A percentile compares a stretch with the other conserved stretches of the same genome.
Conservation (phyloP, 345 rosid genomes). For the Boechera retrofracta region DNA sequence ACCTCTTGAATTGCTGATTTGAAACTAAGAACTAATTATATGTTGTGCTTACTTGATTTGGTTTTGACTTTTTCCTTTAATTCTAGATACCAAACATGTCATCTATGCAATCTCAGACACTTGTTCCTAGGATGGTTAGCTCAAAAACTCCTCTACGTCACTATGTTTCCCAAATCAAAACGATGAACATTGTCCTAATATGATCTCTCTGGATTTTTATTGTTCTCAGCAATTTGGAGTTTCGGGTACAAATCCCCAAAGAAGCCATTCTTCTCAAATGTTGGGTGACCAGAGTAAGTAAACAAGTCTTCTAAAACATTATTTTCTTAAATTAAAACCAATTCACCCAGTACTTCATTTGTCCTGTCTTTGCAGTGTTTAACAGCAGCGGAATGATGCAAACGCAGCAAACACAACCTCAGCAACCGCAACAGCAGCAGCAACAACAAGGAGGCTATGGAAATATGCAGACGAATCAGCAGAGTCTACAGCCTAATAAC, state of each 20-base stretch:
- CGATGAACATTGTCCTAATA: background rate
- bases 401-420: constrained; percentile 65
- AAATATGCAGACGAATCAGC: constrained; percentile 70
- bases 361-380: constrained; percentile 64
- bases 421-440: constrained; percentile 59
- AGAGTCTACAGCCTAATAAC: constrained; percentile 67
- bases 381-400: constrained; percentile 77
- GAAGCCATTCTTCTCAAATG: constrained; percentile 74
- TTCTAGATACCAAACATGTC: constrained; percentile 86
- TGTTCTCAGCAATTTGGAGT: constrained; percentile 69
- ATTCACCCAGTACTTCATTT: background rate
- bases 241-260: constrained; percentile 71
- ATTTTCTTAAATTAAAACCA: background rate
- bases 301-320: constrained; percentile 8
- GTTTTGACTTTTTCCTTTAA: background rate
- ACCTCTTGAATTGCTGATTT: background rate
- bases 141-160: constrained; percentile 8
- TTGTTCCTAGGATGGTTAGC: constrained; percentile 69
- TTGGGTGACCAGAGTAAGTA: constrained; percentile 78
- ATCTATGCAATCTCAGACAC: constrained; percentile 73
- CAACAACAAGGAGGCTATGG: constrained; percentile 65
- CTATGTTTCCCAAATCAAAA: background rate
- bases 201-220: constrained; percentile 9
- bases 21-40: background rate
- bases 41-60: constrained; percentile 14